Base-by-base conservation (phyloP, 192 early-diverging fungal species). In the Rhizophagus prolifer region DNA sequence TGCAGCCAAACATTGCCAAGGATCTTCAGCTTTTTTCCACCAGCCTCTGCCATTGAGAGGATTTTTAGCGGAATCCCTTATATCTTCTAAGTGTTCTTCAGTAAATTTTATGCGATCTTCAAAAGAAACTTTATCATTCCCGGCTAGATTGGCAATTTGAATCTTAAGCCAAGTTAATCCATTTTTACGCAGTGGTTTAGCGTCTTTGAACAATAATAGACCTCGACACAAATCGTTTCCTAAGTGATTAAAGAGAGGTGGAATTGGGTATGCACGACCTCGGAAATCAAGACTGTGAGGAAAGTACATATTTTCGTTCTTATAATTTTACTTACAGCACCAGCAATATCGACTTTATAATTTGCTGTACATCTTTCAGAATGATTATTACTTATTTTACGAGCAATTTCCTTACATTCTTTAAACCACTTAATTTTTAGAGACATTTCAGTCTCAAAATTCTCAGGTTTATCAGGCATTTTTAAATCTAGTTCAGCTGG, bases 211-310 rank as follows among this genome's bases (percentile, higher is more conserved):
- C 54, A 86, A 70, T n/a, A 99, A 87, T 65, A 99, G 76, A 16
- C 97, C 96, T 80, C 97, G 94, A 77, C 95, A 96, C 73, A 99
- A 82, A 84, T 99, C 97, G 82, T 97, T 95, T 65, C 95, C 95
- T 58, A 99, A 89, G 81, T 99, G 97, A 84, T 97, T 99, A 60
- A 99, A 90, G 74, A 94, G 91, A 9, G 94, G 91, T 36, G 97
- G 97, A 44, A 99, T 97, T 60, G 97, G 95, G 78, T 99, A 99
- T 6, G 97, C 96, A 72, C 97, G 93, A 28, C 97, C 97, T 65
- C 97, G 91, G 88, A 99, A 99, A 82, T 99, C 97, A 75, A 97
- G 80, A 79, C 96, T 96, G 83, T 99, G 97, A 21, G 97, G 97
- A 82, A 97, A 99, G 84, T 92, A 99, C 87, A 99, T 94, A 2